Base-by-base conservation (phyloP, 768 basidiomycete genomes). In the Russula griseocarnosa region DNA sequence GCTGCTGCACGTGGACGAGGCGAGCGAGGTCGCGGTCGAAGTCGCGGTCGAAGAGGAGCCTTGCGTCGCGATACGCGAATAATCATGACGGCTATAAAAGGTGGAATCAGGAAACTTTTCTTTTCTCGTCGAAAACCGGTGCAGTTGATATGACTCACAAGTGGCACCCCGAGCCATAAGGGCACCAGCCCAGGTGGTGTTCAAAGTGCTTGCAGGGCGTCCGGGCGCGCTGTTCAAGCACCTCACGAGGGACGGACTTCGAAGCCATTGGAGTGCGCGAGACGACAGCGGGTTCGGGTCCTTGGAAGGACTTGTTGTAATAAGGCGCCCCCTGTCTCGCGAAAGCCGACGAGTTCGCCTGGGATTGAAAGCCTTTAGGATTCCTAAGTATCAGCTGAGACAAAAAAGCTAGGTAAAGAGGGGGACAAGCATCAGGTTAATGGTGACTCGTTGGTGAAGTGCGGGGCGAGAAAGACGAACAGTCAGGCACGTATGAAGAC, bases 131-230 rank as follows among this genome's bases (percentile, higher is more conserved):
- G n/a, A n/a, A n/a, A n/a, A n/a, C n/a, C n/a, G n/a, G n/a, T n/a
- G n/a, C n/a, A n/a, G n/a, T n/a, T n/a, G 9, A n/a, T n/a, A 3
- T 14, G n/a, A 54, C 34, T 54, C 20, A 65, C 64, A 61, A 65
- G 42, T 65, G 64, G 26, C 64, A 61, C 7, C 44, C 28, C 2
- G 34, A n/a, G 20, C 55, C 59, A 40, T 47, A 65, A 20, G 64
- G 64, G 55, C 64, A 65, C 59, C 64, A 65, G 30, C 64, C 64
- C 2, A n/a, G 30, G 32, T 65, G 44, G 30, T 52, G 47, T 14
- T 51, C 58, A 36, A 65, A 65, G 28, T 65, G 63, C 30, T 40
- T 60, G 59, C 63, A 65, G 1, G 49, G 47, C 11, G 53, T 65
- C 22, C 30, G 58, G 28, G 54, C 47, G 18, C 63, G 63, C 26